phyloP scores from a whole-genome alignment of 352 stramenopile species.

The Phytophthora colocasiae region DNA sequence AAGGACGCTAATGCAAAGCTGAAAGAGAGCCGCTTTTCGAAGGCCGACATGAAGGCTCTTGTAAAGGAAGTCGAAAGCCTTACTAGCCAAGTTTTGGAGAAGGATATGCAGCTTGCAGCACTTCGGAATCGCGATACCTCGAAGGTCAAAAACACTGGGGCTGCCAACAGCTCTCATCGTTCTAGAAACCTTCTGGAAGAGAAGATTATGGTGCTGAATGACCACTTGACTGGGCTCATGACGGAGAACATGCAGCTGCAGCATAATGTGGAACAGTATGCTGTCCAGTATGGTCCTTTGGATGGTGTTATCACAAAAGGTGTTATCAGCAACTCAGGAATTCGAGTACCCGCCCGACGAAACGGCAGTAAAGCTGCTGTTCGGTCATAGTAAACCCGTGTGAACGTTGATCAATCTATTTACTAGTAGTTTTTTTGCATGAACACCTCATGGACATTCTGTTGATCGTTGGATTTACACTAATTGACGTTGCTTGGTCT shows the following conservation, averaged over 20 bases:
- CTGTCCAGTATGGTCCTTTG: constrained; percentile 44
- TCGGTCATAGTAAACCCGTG: constrained; percentile 28
- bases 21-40: constrained; percentile 52
- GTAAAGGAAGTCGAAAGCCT: constrained; percentile 64
- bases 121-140: constrained; percentile 37
- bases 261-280: constrained; percentile 74
- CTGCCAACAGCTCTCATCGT: constrained; percentile 41
- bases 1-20: constrained; percentile 58
- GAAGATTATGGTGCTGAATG: constrained; percentile 86
- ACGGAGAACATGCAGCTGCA: constrained; percentile 78
- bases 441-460: neutral
- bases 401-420: constrained; percentile 36
- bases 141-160: constrained; percentile 16
- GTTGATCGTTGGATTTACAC: constrained; percentile 38
- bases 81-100: constrained; percentile 51
- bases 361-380: constrained; percentile 32
- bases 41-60: constrained; percentile 55
- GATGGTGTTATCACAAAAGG: constrained; percentile 15
- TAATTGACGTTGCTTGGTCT: constrained; percentile 82
- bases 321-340: constrained; percentile 42
- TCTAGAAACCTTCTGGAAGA: constrained; percentile 71
- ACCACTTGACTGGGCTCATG: constrained; percentile 88
- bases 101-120: constrained; percentile 56
- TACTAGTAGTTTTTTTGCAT: constrained; percentile 29
- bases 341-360: constrained; percentile 27